A percentile compares a stretch with the other conserved stretches of the same genome.
Conservation (phyloP, 192 early-diverging fungal species). For the Coemansia sp. region DNA sequence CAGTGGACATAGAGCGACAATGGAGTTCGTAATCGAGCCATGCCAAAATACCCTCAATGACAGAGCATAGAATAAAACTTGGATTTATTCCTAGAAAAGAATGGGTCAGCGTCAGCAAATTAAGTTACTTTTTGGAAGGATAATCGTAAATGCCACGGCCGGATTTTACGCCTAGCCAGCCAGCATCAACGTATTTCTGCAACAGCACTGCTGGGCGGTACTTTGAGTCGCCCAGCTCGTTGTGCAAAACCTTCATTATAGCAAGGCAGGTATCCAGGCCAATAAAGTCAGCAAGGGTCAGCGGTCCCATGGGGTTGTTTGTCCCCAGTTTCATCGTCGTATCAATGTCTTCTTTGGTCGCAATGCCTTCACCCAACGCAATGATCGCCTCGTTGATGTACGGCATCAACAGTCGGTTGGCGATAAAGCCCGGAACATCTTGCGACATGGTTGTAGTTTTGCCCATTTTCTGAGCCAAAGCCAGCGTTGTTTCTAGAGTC, state of each 20-base stretch:
- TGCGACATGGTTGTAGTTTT: slow-evolving; percentile 86
- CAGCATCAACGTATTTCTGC: slow-evolving; percentile 94
- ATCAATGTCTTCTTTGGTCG: slow-evolving; percentile 92
- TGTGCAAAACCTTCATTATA: slow-evolving; percentile 93
- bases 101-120: background rate
- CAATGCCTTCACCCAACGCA: slow-evolving; percentile 83
- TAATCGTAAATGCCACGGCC: slow-evolving; percentile 91
- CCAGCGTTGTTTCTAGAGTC: slow-evolving; percentile 71
- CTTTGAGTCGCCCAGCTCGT: slow-evolving; percentile 89
- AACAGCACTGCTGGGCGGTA: slow-evolving; percentile 91
- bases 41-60: background rate
- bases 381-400: slow-evolving; percentile 98
- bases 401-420: slow-evolving; percentile 96
- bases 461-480: slow-evolving; percentile 80
- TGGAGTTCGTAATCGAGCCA: slow-evolving; percentile 9
- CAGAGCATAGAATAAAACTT: no score
- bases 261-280: slow-evolving; percentile 97
- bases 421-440: slow-evolving; percentile 96
- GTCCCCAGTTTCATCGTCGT: slow-evolving; percentile 97
- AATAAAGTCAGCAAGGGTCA: slow-evolving; percentile 96
- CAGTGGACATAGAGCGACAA: slow-evolving; percentile 59
- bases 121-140: slow-evolving; percentile 11
- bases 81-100: background rate
- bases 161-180: slow-evolving; percentile 90
- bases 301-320: slow-evolving; percentile 97